These are phyloP conservation scores for Paraphoma chrysanthemicola DNA, from an alignment of 2,329 filamentous ascomycete species.

Conservation along the genomic window DNA sequence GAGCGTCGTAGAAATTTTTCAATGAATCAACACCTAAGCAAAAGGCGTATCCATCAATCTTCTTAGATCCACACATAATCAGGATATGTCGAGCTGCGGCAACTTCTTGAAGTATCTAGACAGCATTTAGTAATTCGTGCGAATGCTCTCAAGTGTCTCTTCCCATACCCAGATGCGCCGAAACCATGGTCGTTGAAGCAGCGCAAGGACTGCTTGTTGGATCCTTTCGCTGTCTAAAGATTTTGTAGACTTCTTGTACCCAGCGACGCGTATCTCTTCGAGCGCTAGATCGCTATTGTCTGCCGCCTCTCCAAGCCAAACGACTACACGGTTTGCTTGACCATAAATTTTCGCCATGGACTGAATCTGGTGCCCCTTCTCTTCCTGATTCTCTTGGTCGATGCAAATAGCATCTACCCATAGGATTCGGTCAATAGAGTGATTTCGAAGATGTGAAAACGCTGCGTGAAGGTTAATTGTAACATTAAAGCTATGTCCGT, in stretches of 20 bases:
- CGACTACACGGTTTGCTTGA: slow-evolving; percentile 16
- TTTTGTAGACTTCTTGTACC: slow-evolving; percentile 1
- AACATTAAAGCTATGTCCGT: slow-evolving; percentile 4
- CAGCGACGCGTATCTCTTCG: slow-evolving; percentile 15
- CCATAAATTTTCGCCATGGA: slow-evolving; percentile 20
- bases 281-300: slow-evolving; percentile 16
- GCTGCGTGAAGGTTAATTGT: slow-evolving; percentile 12
- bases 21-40: too few relatives aligned
- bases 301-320: slow-evolving; percentile 20
- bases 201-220: slow-evolving; percentile 11
- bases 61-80: too few relatives aligned
- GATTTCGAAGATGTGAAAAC: slow-evolving; percentile 11
- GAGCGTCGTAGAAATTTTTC: too few relatives aligned
- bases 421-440: slow-evolving; percentile 9
- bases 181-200: slow-evolving; percentile 26
- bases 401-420: slow-evolving; percentile 11
- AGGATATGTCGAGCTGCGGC: too few relatives aligned
- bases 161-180: slow-evolving; percentile 29
- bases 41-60: too few relatives aligned
- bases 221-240: not conserved
- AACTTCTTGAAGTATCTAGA: too few relatives aligned
- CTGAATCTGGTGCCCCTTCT: slow-evolving; percentile 17
- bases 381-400: slow-evolving; percentile 9
- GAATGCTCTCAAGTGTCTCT: too few relatives aligned
- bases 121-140: too few relatives aligned